Evolutionary conservation across 2,329 filamentous ascomycete species (phyloP).

Genomic region (Metarhizium anisopliae): DNA sequence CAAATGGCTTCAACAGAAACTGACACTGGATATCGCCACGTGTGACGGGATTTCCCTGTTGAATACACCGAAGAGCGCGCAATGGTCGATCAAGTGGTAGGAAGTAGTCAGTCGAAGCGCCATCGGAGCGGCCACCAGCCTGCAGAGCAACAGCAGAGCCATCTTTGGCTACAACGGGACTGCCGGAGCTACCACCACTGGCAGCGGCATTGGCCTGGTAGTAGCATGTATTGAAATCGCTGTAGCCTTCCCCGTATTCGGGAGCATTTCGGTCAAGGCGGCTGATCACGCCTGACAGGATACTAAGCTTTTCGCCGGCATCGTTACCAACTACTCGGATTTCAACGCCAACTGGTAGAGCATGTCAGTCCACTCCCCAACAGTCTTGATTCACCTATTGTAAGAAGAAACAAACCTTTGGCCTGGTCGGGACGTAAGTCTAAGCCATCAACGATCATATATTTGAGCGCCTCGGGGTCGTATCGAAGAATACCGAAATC

Average conservation of each 20-base stretch:
- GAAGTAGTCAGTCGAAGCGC: slow-evolving; percentile 96
- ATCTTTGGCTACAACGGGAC: slow-evolving; percentile 93
- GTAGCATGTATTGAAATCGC: slow-evolving; percentile 93
- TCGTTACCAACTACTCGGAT: slow-evolving; percentile 98
- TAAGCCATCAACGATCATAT: slow-evolving; percentile 82
- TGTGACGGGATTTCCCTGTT: slow-evolving; percentile 64
- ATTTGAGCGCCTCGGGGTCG: slow-evolving; percentile 91
- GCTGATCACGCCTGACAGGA: slow-evolving; percentile 94
- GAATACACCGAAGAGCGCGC: slow-evolving; percentile 79
- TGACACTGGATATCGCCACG: slow-evolving; percentile 97
- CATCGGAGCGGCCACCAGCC: slow-evolving; percentile 86
- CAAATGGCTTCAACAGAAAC: slow-evolving; percentile 93
- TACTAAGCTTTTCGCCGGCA: slow-evolving; percentile 96
- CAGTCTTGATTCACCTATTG: background rate
- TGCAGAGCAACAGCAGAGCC: slow-evolving; percentile 88
- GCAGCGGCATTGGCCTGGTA: slow-evolving; percentile 96
- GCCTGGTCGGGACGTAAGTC: slow-evolving; percentile 78
- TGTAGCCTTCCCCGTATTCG: slow-evolving; percentile 95
- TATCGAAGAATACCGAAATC: slow-evolving; percentile 97
- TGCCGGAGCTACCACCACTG: slow-evolving; percentile 95
- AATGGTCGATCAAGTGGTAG: slow-evolving; percentile 84
- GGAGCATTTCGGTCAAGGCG: slow-evolving; percentile 92
- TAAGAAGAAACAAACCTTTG: slow-evolving; percentile 37
- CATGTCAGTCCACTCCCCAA: background rate
- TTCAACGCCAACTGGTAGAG: slow-evolving; percentile 65